Evolutionary conservation across 306 rosid genomes (phyloP).

Genomic region (Senna siamea): DNA sequence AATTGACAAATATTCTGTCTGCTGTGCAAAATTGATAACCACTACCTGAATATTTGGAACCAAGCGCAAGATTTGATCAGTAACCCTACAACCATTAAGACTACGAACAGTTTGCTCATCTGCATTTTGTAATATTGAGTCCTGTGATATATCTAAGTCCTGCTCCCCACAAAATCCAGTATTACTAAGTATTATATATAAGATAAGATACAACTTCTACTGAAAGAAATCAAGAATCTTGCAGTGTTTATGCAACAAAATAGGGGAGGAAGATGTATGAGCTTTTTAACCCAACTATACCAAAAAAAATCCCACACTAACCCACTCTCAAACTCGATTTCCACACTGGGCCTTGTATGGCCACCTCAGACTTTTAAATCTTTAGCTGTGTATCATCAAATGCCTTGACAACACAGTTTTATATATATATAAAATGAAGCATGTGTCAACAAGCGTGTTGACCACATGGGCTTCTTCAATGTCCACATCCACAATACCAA

Average conservation of each 20-base stretch:
- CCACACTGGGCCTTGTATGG: background rate
- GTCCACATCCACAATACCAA: constrained; percentile 75
- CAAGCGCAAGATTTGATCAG: constrained; percentile 88
- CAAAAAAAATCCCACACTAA: background rate
- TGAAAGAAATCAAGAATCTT: background rate
- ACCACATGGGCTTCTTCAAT: constrained; percentile 61
- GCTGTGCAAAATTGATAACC: constrained; percentile 1
- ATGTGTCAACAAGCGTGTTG: too few relatives aligned
- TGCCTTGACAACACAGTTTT: background rate
- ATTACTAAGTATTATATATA: constrained; percentile 35
- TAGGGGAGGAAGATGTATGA: background rate
- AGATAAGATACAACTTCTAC: constrained; percentile 21
- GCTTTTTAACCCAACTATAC: background rate
- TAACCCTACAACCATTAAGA: constrained; percentile 95
- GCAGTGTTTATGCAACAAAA: constrained; percentile 12
- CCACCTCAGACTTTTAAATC: background rate
- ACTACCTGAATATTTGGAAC: constrained; percentile 97
- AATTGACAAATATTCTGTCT: constrained; percentile 5
- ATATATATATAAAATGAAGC: background rate
- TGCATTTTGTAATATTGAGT: constrained; percentile 77
- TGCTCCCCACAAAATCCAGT: constrained; percentile 43
- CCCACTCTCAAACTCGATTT: too few relatives aligned
- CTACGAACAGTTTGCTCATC: constrained; percentile 98
- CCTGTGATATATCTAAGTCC: constrained; percentile 96
- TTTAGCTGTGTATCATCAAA: background rate